Percentiles rank a stretch among this genome's conserved stretches.
Conservation (phyloP, 1,284 basidiomycete genomes). For the Sanghuangporus sanghuang region DNA sequence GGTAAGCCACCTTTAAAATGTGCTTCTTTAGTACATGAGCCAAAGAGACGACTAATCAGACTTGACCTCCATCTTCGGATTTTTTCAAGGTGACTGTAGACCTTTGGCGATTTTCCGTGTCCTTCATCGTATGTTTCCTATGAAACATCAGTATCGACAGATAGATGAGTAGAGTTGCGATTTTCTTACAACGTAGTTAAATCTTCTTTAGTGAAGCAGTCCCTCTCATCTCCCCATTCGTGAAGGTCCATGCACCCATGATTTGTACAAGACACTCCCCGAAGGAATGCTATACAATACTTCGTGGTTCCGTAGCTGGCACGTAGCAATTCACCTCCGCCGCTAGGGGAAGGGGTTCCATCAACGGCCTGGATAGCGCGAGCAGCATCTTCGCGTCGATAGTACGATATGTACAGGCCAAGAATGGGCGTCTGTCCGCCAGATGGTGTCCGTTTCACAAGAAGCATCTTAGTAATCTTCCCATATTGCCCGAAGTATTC, state of each 20-base stretch:
- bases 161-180: neutral
- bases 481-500: conserved; percentile 99
- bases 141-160: conserved; percentile 18
- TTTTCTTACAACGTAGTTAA: conserved; percentile 75
- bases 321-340: conserved; percentile 76
- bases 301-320: conserved; percentile 97
- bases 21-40: conserved; percentile 26
- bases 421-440: conserved; percentile 74
- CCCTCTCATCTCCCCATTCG: conserved; percentile 98
- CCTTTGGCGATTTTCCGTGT: conserved; percentile 63
- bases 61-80: conserved; percentile 56
- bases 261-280: conserved; percentile 82
- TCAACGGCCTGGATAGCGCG: conserved; percentile 92
- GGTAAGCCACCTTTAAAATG: conserved; percentile 51
- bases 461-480: conserved; percentile 93
- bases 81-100: conserved; percentile 34
- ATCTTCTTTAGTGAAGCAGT: conserved; percentile 93
- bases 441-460: conserved; percentile 84
- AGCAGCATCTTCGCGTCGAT: conserved; percentile 92
- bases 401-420: conserved; percentile 95
- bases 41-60: conserved; percentile 16
- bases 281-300: conserved; percentile 96
- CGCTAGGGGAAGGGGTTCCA: conserved; percentile 80
- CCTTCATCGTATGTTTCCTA: conserved; percentile 86
- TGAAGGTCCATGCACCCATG: conserved; percentile 92